Evolutionary conservation across 2,329 filamentous ascomycete genomes (phyloP).

Genomic region (Dothideomycetes sp.): DNA sequence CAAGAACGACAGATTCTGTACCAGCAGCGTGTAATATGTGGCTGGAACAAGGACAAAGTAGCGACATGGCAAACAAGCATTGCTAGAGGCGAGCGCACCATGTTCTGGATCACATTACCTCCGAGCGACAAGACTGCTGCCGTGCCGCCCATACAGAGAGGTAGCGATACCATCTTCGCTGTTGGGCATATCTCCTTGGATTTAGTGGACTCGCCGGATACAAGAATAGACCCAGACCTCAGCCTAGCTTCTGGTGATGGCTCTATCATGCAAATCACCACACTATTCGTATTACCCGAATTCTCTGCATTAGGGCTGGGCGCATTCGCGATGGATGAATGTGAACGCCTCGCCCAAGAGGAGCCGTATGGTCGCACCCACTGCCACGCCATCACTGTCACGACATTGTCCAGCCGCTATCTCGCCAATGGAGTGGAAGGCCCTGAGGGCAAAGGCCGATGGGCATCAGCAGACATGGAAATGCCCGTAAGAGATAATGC

Average conservation of each 20-base stretch:
- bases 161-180: constrained; percentile 2
- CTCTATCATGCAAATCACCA: constrained; percentile 10
- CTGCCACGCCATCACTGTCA: constrained; percentile 10
- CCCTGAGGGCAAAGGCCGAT: constrained; percentile 9
- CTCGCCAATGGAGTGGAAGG: constrained; percentile 6
- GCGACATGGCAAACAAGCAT: constrained; percentile 9
- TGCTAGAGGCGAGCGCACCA: constrained; percentile 6
- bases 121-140: not conserved
- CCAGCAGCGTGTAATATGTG: constrained; percentile 12
- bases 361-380: constrained; percentile 9
- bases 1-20: constrained; percentile 7
- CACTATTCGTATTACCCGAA: constrained; percentile 12
- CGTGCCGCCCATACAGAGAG: not conserved
- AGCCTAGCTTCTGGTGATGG: constrained; percentile 8
- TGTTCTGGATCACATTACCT: constrained; percentile 13
- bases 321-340: constrained; percentile 10
- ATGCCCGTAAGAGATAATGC: constrained; percentile 7
- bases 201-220: constrained; percentile 6
- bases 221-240: constrained; percentile 5
- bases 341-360: constrained; percentile 10
- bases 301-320: constrained; percentile 10
- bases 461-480: constrained; percentile 1
- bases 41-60: constrained; percentile 12
- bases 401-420: constrained; percentile 10
- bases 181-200: constrained; percentile 13